These are phyloP conservation scores for Pichia gijzeniarum DNA, from an alignment of 805 yeast genomes.

Conservation along the genomic window DNA sequence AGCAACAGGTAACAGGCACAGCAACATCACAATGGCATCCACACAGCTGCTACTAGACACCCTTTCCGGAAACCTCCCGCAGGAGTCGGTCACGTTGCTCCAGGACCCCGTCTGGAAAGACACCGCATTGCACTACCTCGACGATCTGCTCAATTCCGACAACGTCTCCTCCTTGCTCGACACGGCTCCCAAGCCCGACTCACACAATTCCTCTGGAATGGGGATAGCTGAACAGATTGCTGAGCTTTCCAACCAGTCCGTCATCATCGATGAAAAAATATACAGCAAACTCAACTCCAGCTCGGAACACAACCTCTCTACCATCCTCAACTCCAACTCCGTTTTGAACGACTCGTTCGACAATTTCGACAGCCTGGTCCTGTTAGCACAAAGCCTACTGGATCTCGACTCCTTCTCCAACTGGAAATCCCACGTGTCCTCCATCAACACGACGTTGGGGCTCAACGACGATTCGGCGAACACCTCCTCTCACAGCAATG, in stretches of 20 bases:
- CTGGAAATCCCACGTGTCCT: not conserved
- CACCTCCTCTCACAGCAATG: too few species aligned
- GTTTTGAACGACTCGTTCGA: slow-evolving; percentile 2
- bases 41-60: slow-evolving; percentile 33
- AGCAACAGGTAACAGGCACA: too few species aligned
- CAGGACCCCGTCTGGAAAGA: slow-evolving; percentile 31
- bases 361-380: slow-evolving; percentile 3
- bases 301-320: slow-evolving; percentile 30
- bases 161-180: slow-evolving; percentile 32
- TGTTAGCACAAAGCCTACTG: not conserved
- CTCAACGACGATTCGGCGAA: not conserved
- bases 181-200: slow-evolving; percentile 18
- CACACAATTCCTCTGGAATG: not conserved
- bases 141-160: slow-evolving; percentile 37
- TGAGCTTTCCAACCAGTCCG: slow-evolving; percentile 39
- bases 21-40: slow-evolving; percentile 1
- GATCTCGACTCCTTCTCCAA: not conserved
- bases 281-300: not conserved
- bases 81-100: slow-evolving; percentile 20
- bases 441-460: not conserved
- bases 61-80: slow-evolving; percentile 26
- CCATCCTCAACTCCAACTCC: slow-evolving; percentile 32
- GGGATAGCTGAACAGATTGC: slow-evolving; percentile 53
- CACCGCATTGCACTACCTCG: slow-evolving; percentile 30
- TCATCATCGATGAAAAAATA: slow-evolving; percentile 5